Percentiles rank a stretch among this genome's conserved stretches.
phyloP scores from a whole-genome alignment of 495 filamentous ascomycete genomes.

The Aspergillus bridgeri region DNA sequence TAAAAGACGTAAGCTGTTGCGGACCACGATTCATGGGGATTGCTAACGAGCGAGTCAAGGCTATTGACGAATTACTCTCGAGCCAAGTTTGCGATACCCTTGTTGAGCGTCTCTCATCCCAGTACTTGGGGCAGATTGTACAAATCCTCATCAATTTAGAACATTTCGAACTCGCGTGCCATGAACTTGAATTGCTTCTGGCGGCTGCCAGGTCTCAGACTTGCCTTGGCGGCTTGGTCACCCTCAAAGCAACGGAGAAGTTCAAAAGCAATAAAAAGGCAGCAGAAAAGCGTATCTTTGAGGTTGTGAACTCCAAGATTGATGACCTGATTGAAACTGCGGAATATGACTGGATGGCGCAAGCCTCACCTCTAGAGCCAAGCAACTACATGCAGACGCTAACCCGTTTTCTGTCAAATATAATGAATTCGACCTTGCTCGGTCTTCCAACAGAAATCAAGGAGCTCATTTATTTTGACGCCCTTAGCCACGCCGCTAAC shows the following conservation, averaged over 20 bases:
- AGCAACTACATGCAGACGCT: constrained; percentile 93
- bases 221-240: constrained; percentile 66
- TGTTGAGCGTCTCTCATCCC: constrained; percentile 81
- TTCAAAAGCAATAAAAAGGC: constrained; percentile 91
- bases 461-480: constrained; percentile 96
- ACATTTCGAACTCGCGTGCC: constrained; percentile 91
- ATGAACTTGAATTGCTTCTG: constrained; percentile 78
- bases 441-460: constrained; percentile 93
- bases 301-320: constrained; percentile 97
- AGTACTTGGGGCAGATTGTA: constrained; percentile 95
- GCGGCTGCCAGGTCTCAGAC: constrained; percentile 75
- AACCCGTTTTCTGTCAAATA: constrained; percentile 89
- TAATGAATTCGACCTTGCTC: constrained; percentile 90
- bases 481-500: constrained; percentile 81
- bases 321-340: constrained; percentile 95
- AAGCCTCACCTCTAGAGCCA: constrained; percentile 60
- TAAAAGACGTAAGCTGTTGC: constrained; percentile 59
- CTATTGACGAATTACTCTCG: constrained; percentile 86
- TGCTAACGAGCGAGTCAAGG: constrained; percentile 35
- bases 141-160: constrained; percentile 97
- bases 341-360: constrained; percentile 91
- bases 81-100: constrained; percentile 86
- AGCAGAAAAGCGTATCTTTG: constrained; percentile 96
- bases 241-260: constrained; percentile 74
- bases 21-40: neutral